Evolutionary conservation across 306 rosid genomes (phyloP).

Genomic region (Calophaca sinica): DNA sequence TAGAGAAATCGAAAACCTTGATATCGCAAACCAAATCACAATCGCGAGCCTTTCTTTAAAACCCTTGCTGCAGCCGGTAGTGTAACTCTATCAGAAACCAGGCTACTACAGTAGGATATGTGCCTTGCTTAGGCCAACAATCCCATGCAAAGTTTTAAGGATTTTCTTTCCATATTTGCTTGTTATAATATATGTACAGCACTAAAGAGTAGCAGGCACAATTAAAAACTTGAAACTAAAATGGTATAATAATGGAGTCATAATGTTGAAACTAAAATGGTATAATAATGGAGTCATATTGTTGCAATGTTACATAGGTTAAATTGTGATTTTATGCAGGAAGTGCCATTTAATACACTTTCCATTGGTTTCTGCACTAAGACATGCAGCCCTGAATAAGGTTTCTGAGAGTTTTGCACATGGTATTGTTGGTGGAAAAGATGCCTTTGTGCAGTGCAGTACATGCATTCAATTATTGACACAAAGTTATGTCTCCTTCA

Average conservation of each 20-base stretch:
- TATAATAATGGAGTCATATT: slow-evolving; percentile 16
- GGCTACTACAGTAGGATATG: no score
- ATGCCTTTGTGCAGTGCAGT: slow-evolving; percentile 5
- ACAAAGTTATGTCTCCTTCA: slow-evolving; percentile 33
- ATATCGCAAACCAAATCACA: no score
- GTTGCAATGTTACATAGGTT: slow-evolving; percentile 1
- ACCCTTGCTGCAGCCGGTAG: no score
- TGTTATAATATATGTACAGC: no score
- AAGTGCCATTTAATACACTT: slow-evolving; percentile 8
- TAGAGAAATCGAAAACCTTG: no score
- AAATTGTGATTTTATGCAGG: slow-evolving; percentile 44
- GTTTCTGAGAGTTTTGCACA: slow-evolving; percentile 39
- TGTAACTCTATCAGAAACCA: no score
- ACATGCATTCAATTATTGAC: slow-evolving; percentile 38
- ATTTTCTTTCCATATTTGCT: no score
- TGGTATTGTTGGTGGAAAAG: slow-evolving; percentile 38
- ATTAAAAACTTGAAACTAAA: background rate
- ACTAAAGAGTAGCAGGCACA: no score
- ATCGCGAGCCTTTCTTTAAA: no score
- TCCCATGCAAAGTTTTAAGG: no score
- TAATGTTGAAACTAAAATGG: slow-evolving; percentile 27
- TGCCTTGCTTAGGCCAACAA: no score
- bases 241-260: slow-evolving; percentile 29
- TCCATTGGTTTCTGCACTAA: background rate
- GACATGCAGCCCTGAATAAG: background rate